Conservation (phyloP, 495 filamentous ascomycete species). For the Podospora anserina region DNA sequence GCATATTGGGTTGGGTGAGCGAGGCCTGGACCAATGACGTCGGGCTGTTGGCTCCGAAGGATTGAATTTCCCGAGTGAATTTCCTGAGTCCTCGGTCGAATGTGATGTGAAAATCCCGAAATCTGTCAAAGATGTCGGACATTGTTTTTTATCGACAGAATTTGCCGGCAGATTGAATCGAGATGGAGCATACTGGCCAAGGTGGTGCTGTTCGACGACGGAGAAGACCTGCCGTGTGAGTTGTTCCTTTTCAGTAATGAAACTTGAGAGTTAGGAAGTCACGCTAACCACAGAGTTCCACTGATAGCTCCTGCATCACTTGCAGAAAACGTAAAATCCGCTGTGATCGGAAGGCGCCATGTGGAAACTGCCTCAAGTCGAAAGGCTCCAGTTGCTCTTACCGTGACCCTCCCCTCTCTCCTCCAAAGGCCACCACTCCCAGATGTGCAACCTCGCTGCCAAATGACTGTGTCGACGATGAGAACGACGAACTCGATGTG, state of each 20-base stretch:
- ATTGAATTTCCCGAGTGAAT: background rate
- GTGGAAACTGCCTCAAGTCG: slow-evolving; percentile 49
- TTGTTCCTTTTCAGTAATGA: background rate
- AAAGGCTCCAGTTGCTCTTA: slow-evolving; percentile 45
- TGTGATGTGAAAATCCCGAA: background rate
- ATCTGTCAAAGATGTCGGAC: background rate
- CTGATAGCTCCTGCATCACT: slow-evolving; percentile 29
- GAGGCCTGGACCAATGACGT: background rate
- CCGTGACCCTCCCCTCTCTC: slow-evolving; percentile 8
- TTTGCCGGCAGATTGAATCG: background rate
- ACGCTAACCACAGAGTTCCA: background rate
- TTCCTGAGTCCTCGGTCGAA: background rate
- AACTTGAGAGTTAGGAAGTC: background rate
- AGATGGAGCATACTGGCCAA: background rate
- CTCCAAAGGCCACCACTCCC: slow-evolving; percentile 3
- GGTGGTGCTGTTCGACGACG: slow-evolving; percentile 12
- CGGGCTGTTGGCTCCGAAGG: background rate
- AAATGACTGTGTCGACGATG: background rate
- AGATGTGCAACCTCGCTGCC: background rate
- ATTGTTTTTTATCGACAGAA: background rate
- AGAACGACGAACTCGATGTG: background rate
- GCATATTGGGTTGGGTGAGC: background rate
- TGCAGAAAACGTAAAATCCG: slow-evolving; percentile 38
- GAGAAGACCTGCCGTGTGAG: slow-evolving; percentile 20
- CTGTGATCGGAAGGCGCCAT: slow-evolving; percentile 37